Conservation (phyloP, 2,329 filamentous ascomycete species). For the Trichoderma afroharzianum region DNA sequence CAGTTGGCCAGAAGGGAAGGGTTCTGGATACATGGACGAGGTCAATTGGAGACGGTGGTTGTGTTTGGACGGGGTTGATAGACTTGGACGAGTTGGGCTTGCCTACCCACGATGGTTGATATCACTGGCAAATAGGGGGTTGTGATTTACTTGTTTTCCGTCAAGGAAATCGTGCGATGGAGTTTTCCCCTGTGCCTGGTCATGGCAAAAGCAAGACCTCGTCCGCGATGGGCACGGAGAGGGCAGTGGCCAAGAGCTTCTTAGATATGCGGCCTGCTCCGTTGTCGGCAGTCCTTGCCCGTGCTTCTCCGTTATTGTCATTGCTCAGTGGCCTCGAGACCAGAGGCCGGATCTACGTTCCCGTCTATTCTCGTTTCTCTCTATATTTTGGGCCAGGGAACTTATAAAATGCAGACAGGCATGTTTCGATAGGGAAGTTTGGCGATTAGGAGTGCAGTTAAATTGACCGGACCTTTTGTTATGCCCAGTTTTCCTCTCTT, state of each 20-base stretch:
- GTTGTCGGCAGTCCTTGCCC: not conserved
- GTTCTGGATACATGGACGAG: constrained; percentile 18
- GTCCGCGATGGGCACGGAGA: not conserved
- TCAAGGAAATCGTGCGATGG: not conserved
- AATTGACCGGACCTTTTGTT: constrained; percentile 30
- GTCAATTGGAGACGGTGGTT: constrained; percentile 7
- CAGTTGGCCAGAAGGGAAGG: constrained; percentile 13
- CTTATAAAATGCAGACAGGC: constrained; percentile 36
- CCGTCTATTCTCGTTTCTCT: constrained; percentile 24
- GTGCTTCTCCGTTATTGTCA: constrained; percentile 8
- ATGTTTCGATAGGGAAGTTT: constrained; percentile 47
- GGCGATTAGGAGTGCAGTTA: constrained; percentile 51
- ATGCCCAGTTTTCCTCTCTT: not conserved
- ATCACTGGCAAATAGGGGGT: not conserved
- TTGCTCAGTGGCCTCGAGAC: constrained; percentile 21
- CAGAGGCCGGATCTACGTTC: constrained; percentile 22
- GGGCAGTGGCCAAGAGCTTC: constrained; percentile 3
- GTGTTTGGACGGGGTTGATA: constrained; percentile 11
- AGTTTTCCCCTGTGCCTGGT: not conserved
- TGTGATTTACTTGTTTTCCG: constrained; percentile 1
- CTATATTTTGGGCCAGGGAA: constrained; percentile 32
- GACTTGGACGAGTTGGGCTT: not conserved
- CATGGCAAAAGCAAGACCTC: not conserved
- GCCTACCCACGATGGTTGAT: constrained; percentile 10
- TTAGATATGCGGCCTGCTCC: not conserved